Base-by-base conservation (phyloP, 2,329 filamentous ascomycete genomes). In the Trichoderma atrobrunneum region DNA sequence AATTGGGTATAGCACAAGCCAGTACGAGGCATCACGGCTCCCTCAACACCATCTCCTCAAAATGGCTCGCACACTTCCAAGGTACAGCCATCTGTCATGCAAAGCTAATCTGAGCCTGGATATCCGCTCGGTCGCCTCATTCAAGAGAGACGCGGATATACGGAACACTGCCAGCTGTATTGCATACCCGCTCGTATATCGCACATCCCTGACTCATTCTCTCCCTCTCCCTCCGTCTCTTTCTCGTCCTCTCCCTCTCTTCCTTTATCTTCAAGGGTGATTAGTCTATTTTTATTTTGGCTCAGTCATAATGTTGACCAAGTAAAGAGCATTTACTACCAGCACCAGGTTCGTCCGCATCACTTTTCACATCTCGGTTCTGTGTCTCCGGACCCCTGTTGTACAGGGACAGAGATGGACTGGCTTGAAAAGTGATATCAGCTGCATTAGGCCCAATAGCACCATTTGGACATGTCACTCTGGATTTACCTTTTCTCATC, bases 381-480 rank as follows among this genome's bases (percentile, higher is more conserved):
- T 70, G 16, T 26, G 16, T 62, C 32, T 54, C 67, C 57, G 39
- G 67, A 62, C 60, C 67, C 67, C 57, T 59, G 67, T 48, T 54
- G 16, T 28, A 51, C 67, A 54, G 43, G 57, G 39, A 7, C n/a
- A 39, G 16, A 54, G 56, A 32, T 61, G 39, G 66, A 21, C 56
- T 16, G 48, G 39, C 16, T 70, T 62, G 54, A 61, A 28, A 54
- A 70, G 67, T 62, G 67, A 70, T 70, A 62, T 54, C 56, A 24
- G 56, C 28, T 70, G 61, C 61, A 70, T 30, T 36, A 24, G 28
- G 14, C 21, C 69, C 69, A 71, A 60, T 66, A 14, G 26, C 48
- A 48, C 51, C 26, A 39, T 60, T 36, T 28, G 48, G 36, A 30
- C 54, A 71, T 71, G 69, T 71, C 69, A 71, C 54, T 56, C 48